Evolutionary conservation across 2,329 filamentous ascomycete genomes (phyloP).

Genomic region (Epichloe aotearoae): DNA sequence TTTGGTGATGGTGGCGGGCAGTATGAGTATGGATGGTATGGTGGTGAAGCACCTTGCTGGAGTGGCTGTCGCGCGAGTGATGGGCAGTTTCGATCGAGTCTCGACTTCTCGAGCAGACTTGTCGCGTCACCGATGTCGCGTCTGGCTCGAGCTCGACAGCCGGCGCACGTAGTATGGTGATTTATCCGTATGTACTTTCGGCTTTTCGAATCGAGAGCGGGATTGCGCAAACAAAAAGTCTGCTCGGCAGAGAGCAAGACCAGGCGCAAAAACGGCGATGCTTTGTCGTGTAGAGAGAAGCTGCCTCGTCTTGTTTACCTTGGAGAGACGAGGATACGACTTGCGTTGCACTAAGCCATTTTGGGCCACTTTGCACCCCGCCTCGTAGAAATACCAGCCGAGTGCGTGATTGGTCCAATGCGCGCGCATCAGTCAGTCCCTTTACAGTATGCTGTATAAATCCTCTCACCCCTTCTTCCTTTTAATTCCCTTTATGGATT

Average conservation of each 20-base stretch:
- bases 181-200: constrained; percentile 1
- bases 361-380: background rate
- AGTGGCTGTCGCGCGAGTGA: constrained; percentile 3
- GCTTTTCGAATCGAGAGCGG: background rate
- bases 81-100: background rate
- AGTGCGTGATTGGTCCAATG: background rate
- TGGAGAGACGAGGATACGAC: constrained; percentile 1
- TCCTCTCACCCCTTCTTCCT: too few relatives aligned
- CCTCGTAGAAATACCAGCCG: background rate
- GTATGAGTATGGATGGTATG: background rate
- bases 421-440: too few relatives aligned
- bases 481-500: too few relatives aligned
- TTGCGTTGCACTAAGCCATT: constrained; percentile 6
- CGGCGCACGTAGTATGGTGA: background rate
- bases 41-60: constrained; percentile 7
- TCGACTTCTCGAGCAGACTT: background rate
- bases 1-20: background rate
- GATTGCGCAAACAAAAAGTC: background rate
- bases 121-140: constrained; percentile 8
- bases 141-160: constrained; percentile 1
- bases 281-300: constrained; percentile 5
- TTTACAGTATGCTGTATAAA: too few relatives aligned
- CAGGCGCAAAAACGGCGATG: constrained; percentile 4
- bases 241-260: background rate
- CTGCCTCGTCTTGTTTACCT: constrained; percentile 10